These are phyloP conservation scores for Chalciporus piperatus DNA, from an alignment of 768 basidiomycete genomes.

Conservation along the genomic window DNA sequence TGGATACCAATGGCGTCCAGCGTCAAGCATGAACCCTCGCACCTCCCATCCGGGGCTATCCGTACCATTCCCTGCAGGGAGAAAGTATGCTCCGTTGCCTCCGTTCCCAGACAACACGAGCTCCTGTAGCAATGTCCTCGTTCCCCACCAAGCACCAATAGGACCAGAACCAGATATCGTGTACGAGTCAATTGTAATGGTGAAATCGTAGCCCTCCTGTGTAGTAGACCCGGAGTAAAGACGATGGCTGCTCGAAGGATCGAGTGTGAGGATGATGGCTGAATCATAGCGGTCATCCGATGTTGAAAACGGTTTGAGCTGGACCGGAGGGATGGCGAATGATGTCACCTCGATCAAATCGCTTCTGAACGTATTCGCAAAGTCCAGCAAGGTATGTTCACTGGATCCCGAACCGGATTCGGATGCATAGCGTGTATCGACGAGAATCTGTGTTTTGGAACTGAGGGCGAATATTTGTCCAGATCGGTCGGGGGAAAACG, in stretches of 20 bases:
- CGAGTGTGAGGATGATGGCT: constrained; percentile 33
- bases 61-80: constrained; percentile 34
- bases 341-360: constrained; percentile 35
- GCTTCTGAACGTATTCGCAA: constrained; percentile 36
- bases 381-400: constrained; percentile 33
- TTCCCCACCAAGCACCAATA: constrained; percentile 45
- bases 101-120: constrained; percentile 23
- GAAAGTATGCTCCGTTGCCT: constrained; percentile 6
- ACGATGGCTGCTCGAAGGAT: constrained; percentile 22
- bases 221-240: constrained; percentile 38
- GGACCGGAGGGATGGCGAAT: not conserved
- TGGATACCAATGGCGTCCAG: constrained; percentile 44
- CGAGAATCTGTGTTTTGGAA: constrained; percentile 32
- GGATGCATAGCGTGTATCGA: constrained; percentile 30
- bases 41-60: constrained; percentile 45
- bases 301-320: not conserved
- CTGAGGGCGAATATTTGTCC: constrained; percentile 30
- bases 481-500: constrained; percentile 24
- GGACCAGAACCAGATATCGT: constrained; percentile 33
- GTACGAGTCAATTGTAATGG: constrained; percentile 27
- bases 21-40: constrained; percentile 46
- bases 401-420: constrained; percentile 7
- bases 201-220: constrained; percentile 39
- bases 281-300: constrained; percentile 3
- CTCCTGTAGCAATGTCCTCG: constrained; percentile 42